Evolutionary conservation across 148 eudicot genomes (phyloP).

Genomic region (Rhododendron griersonianum): DNA sequence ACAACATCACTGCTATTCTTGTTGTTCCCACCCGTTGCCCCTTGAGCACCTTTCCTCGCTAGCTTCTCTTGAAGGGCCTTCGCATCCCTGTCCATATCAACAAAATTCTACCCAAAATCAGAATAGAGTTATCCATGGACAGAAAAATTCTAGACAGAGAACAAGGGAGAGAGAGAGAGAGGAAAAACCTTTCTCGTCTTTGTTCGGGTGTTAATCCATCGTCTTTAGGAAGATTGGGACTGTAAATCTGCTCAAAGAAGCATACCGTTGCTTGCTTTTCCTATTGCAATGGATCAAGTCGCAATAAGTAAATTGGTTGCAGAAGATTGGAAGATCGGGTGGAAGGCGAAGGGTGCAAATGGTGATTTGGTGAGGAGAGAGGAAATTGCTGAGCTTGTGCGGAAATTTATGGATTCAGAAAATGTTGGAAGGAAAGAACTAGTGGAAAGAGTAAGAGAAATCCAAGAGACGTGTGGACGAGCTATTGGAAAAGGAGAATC

Average conservation of each 20-base stretch:
- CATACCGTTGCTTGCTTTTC: conserved; percentile 36
- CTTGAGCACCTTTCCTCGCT: conserved; percentile 41
- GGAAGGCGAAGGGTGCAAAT: conserved; percentile 19
- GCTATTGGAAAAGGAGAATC: conserved; percentile 27
- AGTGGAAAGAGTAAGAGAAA: conserved; percentile 2
- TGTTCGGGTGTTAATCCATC: conserved; percentile 62
- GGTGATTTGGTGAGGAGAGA: conserved; percentile 24
- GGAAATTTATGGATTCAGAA: conserved; percentile 33
- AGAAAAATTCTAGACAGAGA: neutral
- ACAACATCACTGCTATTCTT: neutral
- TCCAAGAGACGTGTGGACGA: conserved; percentile 3
- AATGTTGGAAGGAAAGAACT: conserved; percentile 24
- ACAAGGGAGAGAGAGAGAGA: neutral
- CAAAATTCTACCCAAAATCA: neutral
- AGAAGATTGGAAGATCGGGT: conserved; percentile 42
- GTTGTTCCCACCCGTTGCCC: conserved; percentile 9
- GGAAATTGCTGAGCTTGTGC: conserved; percentile 15
- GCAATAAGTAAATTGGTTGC: conserved; percentile 26
- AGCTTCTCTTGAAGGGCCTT: conserved; percentile 53
- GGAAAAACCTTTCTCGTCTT: conserved; percentile 41
- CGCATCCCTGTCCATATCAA: conserved; percentile 37
- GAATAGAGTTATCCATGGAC: neutral
- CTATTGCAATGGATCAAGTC: conserved; percentile 25
- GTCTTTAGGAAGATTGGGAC: conserved; percentile 27
- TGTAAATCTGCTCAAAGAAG: too few relatives aligned